These are phyloP conservation scores for Arctostaphylos glauca DNA, from an alignment of 148 eudicot genomes.

Conservation along the genomic window DNA sequence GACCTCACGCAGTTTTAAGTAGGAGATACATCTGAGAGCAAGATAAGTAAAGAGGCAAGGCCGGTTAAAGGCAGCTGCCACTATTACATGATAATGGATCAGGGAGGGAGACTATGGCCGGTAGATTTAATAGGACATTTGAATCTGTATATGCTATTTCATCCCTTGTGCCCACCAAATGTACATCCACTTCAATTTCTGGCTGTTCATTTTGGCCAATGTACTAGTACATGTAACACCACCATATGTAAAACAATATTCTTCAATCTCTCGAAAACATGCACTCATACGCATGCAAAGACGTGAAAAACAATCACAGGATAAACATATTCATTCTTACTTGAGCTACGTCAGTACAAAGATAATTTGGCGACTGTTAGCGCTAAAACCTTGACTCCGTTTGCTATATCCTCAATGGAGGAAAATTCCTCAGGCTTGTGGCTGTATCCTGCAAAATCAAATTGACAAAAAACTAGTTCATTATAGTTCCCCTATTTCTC, in stretches of 20 bases:
- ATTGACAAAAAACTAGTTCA: not conserved
- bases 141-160: not conserved
- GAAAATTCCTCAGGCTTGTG: constrained; percentile 95
- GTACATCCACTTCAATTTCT: not conserved
- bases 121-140: not conserved
- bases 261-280: not conserved
- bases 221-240: not conserved
- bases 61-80: not conserved
- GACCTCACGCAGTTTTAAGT: too few species aligned
- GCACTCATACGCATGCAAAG: not conserved
- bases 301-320: not conserved
- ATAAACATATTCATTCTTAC: not conserved
- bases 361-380: constrained; percentile 75
- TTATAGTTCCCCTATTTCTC: not conserved
- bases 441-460: constrained; percentile 74
- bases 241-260: not conserved
- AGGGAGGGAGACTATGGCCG: not conserved
- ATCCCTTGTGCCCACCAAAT: not conserved
- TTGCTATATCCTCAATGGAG: constrained; percentile 54
- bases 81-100: not conserved
- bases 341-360: constrained; percentile 27
- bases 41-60: not conserved
- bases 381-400: constrained; percentile 86
- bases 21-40: not conserved
- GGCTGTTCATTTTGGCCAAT: not conserved